phyloP scores from a whole-genome alignment of 2,329 filamentous ascomycete species.

The Claviceps maximensis region DNA sequence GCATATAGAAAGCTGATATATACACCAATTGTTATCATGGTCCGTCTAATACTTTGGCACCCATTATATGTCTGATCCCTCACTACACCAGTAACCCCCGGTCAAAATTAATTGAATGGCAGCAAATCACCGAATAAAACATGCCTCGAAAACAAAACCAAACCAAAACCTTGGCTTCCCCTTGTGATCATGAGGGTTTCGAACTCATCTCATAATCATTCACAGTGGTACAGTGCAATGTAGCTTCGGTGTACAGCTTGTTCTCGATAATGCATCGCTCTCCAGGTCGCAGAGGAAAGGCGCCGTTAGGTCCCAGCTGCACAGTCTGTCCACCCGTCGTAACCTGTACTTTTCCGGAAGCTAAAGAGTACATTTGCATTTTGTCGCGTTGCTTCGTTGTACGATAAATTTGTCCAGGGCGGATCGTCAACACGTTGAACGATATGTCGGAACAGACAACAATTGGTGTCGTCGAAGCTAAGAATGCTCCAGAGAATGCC shows the following conservation, averaged over 20 bases:
- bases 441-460: conserved; percentile 23
- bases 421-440: conserved; percentile 28
- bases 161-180: background rate
- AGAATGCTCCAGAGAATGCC: conserved; percentile 30
- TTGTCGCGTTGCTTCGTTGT: conserved; percentile 18
- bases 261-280: conserved; percentile 27
- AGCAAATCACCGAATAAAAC: too few relatives aligned
- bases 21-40: too few relatives aligned
- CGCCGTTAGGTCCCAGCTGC: conserved; percentile 28
- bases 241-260: conserved; percentile 28
- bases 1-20: too few relatives aligned
- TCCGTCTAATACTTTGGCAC: too few relatives aligned
- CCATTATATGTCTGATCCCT: too few relatives aligned
- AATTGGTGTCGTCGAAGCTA: conserved; percentile 23
- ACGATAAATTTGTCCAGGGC: conserved; percentile 22
- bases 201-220: conserved; percentile 9
- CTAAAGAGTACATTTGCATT: conserved; percentile 27
- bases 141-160: background rate
- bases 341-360: conserved; percentile 27
- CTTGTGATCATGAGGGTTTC: background rate
- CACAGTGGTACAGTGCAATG: conserved; percentile 28
- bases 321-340: conserved; percentile 25
- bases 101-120: too few relatives aligned
- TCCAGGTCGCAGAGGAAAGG: conserved; percentile 29
- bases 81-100: too few relatives aligned